Conservation (phyloP, 1,284 basidiomycete genomes). For the Coriolopsis trogii region DNA sequence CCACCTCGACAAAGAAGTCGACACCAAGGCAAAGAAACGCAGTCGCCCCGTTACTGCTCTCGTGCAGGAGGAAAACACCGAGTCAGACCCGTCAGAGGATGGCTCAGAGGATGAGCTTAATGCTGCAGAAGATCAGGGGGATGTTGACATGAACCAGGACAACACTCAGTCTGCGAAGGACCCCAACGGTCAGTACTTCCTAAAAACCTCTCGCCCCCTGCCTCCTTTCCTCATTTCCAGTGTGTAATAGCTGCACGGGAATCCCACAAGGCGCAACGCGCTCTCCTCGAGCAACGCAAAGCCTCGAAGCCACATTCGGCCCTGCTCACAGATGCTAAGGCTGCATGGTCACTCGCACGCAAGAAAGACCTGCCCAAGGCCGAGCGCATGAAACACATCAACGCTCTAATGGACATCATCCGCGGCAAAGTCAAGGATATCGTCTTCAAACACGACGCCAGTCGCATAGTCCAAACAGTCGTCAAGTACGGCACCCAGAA, state of each 20-base stretch:
- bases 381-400: constrained; percentile 77
- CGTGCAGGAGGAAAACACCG: constrained; percentile 31
- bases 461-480: constrained; percentile 83
- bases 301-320: constrained; percentile 81
- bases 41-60: constrained; percentile 54
- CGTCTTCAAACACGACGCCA: constrained; percentile 89
- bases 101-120: constrained; percentile 35
- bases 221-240: neutral
- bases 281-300: constrained; percentile 62
- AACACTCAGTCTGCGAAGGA: constrained; percentile 41
- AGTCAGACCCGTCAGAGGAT: constrained; percentile 39
- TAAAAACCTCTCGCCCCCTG: neutral
- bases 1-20: constrained; percentile 39
- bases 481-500: constrained; percentile 83
- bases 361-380: constrained; percentile 70
- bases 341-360: constrained; percentile 80
- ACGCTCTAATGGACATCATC: constrained; percentile 72
- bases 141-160: constrained; percentile 17
- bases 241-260: constrained; percentile 53
- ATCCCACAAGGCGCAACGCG: constrained; percentile 69
- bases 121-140: constrained; percentile 32
- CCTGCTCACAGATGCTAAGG: constrained; percentile 74
- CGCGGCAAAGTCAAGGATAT: constrained; percentile 83
- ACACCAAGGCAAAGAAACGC: constrained; percentile 45
- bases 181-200: constrained; percentile 52